Evolutionary conservation across 306 rosid genomes (phyloP), one percentile per base, ranked within the genome.

Genomic region (Fragaria iinumae): DNA sequence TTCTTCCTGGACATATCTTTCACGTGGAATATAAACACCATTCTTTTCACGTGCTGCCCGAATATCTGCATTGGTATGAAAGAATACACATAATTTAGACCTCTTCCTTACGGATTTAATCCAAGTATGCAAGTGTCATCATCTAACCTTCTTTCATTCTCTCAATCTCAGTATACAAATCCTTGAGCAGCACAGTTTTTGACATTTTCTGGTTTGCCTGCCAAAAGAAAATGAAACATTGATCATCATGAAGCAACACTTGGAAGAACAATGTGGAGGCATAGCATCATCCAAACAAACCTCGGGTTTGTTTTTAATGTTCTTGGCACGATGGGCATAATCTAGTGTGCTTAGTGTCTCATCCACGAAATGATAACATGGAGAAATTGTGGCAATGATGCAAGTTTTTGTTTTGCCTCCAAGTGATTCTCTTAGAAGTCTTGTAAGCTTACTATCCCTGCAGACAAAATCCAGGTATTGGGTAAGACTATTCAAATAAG

Each of bases 401-500:
- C 99, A 95, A 60, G 99, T 95, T 82, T 92, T 95, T n/a, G 99
- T 95, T 84, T 90, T 95, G 38, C 99, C 99, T 72, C 99, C 99
- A 59, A 95, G 84, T 73, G 99, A 95, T 72, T 95, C 99, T 78
- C 99, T 87, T 70, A 95, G 83, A 60, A 95, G 83, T 87, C 99
- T 87, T 27, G 99, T 95, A 62, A 95, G 97, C 83, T 95, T 95
- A 69, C 99, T 95, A 71, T 95, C 99, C 88, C 99, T 95, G 87
- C 73, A 80, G 23, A 73, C 29, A 83, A 72, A 39, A 23, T 60
- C 12, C 2, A 11, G 43, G 49, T 4, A 43, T 60, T 73, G 23
- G 32, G 48, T 4, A 39, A 43, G 47, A 44, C 56, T 43, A 52
- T 38, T 23, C 0, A 76, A 25, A 73, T 13, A 70, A 23, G 27